phyloP scores from a whole-genome alignment of 2,329 filamentous ascomycete genomes.

The Botrytis tulipae region DNA sequence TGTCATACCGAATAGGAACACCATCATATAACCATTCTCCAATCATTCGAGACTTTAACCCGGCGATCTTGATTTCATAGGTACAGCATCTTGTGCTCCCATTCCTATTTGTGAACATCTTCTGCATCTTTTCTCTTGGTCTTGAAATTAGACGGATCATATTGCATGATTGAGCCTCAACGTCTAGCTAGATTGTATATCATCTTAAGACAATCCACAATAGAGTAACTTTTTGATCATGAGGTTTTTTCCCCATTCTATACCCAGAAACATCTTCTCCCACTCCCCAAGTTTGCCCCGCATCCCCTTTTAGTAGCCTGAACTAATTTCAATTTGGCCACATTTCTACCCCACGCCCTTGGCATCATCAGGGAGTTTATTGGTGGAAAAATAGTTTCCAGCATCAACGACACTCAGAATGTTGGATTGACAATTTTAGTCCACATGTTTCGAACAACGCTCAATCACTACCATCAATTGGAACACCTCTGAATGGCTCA shows the following conservation, averaged over 20 bases:
- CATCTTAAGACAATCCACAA: not conserved
- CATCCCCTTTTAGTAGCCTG: not conserved
- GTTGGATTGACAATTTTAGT: not conserved
- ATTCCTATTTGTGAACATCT: not conserved
- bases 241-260: constrained; percentile 2
- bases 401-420: constrained; percentile 5
- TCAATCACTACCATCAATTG: not conserved
- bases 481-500: not conserved
- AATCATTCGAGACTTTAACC: not conserved
- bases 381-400: constrained; percentile 20
- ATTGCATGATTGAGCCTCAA: constrained; percentile 1
- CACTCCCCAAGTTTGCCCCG: constrained; percentile 9
- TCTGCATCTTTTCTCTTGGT: not conserved
- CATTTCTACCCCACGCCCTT: constrained; percentile 17
- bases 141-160: not conserved
- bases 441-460: not conserved
- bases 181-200: not conserved
- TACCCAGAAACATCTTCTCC: not conserved
- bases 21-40: not conserved
- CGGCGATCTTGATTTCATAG: constrained; percentile 13
- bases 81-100: constrained; percentile 12
- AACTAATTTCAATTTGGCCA: not conserved
- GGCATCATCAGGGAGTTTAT: not conserved
- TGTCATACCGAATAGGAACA: not conserved
- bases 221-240: not conserved